Conservation (phyloP, 2,329 filamentous ascomycete genomes). For the Fusarium sambucinum region DNA sequence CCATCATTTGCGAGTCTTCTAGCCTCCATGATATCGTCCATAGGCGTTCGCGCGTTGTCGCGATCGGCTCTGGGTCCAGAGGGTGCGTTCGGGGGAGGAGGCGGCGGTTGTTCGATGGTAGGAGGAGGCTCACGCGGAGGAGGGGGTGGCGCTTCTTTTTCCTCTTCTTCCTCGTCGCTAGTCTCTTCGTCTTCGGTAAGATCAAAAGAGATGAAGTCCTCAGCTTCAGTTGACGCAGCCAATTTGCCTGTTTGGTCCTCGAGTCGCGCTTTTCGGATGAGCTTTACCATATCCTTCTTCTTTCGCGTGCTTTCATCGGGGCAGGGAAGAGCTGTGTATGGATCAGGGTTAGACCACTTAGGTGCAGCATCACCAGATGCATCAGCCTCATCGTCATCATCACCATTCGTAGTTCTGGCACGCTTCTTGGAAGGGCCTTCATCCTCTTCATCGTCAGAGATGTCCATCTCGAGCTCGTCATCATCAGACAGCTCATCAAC, state of each 20-base stretch:
- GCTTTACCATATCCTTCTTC: constrained; percentile 86
- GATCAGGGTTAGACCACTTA: constrained; percentile 96
- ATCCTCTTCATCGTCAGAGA: constrained; percentile 55
- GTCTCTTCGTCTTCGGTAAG: constrained; percentile 69
- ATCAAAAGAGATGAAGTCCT: constrained; percentile 92
- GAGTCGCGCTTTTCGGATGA: constrained; percentile 90
- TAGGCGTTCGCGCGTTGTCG: constrained; percentile 14
- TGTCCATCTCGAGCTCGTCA: constrained; percentile 73
- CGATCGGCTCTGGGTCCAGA: constrained; percentile 41
- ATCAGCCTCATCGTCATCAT: constrained; percentile 43
- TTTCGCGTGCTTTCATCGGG: constrained; percentile 79
- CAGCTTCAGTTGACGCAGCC: constrained; percentile 67
- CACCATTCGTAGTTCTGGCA: constrained; percentile 45
- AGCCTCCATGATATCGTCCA: neutral
- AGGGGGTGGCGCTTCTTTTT: constrained; percentile 30
- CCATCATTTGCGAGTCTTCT: constrained; percentile 55
- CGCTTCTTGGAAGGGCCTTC: constrained; percentile 59
- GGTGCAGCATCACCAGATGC: constrained; percentile 65
- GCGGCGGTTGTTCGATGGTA: neutral
- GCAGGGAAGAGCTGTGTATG: constrained; percentile 88
- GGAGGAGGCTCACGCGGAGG: constrained; percentile 26
- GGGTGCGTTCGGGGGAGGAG: constrained; percentile 42
- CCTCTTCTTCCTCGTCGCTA: constrained; percentile 36
- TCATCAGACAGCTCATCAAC: constrained; percentile 72
- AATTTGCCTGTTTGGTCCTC: constrained; percentile 63